Base-by-base conservation (phyloP, 164 flowering plant species). In the Nelumbo lutea region DNA sequence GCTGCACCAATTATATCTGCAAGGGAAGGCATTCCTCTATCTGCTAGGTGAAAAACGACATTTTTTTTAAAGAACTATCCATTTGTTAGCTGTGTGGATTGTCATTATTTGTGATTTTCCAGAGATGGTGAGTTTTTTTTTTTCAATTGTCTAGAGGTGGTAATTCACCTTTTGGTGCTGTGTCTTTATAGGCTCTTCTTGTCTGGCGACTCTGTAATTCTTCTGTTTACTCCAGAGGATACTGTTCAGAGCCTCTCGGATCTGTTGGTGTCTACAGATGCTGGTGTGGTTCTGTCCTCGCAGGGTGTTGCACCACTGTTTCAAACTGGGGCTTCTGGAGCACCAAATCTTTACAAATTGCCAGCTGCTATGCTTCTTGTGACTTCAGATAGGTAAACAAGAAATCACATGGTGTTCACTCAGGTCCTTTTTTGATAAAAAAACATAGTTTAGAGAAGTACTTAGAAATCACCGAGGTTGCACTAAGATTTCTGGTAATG, bases 1-100 rank as follows among this genome's bases (percentile, higher is more conserved):
- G 84, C 85, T 66, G 85, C 68, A 59, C 85, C 83, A 42, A 66
- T 82, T 57, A 76, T 85, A 46, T 72, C 73, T 75, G 84, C 87
- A 63, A 75, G 87, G 27, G 84, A 81, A 57, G 87, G 84, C 13
- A 69, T 85, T 69, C 85, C 81, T 71, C 61, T 85, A 45, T 72
- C 82, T 61, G 87, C 82, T 39, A 82, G 83, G 87, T 85, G 78
- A 48, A 10, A 38, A 59, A 63, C 64, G 2, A 39, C 56, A 9
- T 42, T 48, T 4, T 57, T 64, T 64, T 10, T 4, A 46, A 10
- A 27, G 27, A 27, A 27, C 27, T 27, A 27, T 27, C 27, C 27
- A 27, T 27, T 27, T 27, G 27, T 27, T 27, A 27, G 27, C 27
- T 27, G 27, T 27, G 27, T 27, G 27, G 27, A 27, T 27, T 27